Evolutionary conservation across 2,329 filamentous ascomycete genomes (phyloP).

Genomic region (Dactylellina sp.): DNA sequence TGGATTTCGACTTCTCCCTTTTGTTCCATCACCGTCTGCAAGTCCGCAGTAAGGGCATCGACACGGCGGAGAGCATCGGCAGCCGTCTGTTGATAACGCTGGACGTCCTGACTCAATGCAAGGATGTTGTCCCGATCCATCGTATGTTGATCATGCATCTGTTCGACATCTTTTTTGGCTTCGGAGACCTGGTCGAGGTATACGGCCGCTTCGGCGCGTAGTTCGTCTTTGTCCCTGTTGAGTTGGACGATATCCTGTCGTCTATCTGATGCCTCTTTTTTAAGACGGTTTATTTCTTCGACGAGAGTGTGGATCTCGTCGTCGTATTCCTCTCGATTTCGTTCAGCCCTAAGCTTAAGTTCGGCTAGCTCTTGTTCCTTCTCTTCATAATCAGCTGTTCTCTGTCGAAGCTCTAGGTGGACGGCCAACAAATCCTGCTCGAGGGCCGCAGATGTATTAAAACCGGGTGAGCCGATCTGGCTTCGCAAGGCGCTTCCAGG

Average conservation of each 20-base stretch:
- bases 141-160: conserved; percentile 39
- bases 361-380: conserved; percentile 55
- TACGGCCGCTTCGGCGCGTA: conserved; percentile 49
- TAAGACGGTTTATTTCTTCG: conserved; percentile 25
- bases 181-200: conserved; percentile 52
- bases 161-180: conserved; percentile 40
- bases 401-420: conserved; percentile 44
- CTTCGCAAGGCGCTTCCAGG: conserved; percentile 19
- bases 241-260: conserved; percentile 39
- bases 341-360: conserved; percentile 27
- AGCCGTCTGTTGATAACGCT: conserved; percentile 47
- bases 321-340: conserved; percentile 52
- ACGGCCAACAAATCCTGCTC: conserved; percentile 44
- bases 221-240: conserved; percentile 52
- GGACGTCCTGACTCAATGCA: conserved; percentile 42
- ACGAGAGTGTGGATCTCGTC: conserved; percentile 44
- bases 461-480: conserved; percentile 43
- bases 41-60: conserved; percentile 47
- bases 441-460: conserved; percentile 48
- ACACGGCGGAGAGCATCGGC: conserved; percentile 48
- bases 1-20: conserved; percentile 47
- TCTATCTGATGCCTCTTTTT: conserved; percentile 22
- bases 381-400: conserved; percentile 41
- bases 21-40: conserved; percentile 52
- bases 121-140: conserved; percentile 47